Base-by-base conservation (phyloP, 73 alveolate species). In the Paramecium octaurelia region DNA sequence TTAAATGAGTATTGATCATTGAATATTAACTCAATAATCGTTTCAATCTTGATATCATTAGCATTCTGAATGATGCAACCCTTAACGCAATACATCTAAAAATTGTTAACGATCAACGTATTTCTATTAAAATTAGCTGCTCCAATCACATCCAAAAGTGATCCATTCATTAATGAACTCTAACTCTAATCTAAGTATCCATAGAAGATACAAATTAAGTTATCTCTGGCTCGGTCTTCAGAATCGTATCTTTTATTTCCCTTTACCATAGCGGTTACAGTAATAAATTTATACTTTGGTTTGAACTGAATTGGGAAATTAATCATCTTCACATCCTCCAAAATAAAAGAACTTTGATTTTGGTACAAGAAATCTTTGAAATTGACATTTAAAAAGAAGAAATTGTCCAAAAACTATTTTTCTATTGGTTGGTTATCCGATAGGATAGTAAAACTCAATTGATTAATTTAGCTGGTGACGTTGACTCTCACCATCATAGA, bases 261-360 rank as follows among this genome's bases (percentile, higher is more conserved):
- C 46, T 80, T 80, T 2, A 80, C 91, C 18, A 48, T 24, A 4
- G 91, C 91, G 21, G 48, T 80, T 12, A 80, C 91, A 43, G 91
- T 80, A 20, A 80, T 21, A 14, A 80, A 80, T 80, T 80, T 43
- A 80, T 80, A 80, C n/a, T 75, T 75, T 2, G 91, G 91, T 20
- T 42, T 27, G 8, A 80, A 80, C 12, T 46, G 8, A 23, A 80
- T 46, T 23, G 91, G 91, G 34, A 44, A 80, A 43, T 80, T 80
- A 7, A 80, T 80, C 91, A 80, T 80, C 34, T 80, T 42, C 4
- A 80, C 43, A 48, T 40, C 46, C 0, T 42, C 70, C 18, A 80
- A 46, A 31, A 42, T 18, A 31, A 80, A 44, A 2, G 91, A 40
- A 43, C 91, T 48, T 46, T 24, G 12, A 20, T 42, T 48, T 48